Evolutionary conservation across 352 stramenopile genomes (phyloP).

Genomic region (Globisporangium takayamanum): DNA sequence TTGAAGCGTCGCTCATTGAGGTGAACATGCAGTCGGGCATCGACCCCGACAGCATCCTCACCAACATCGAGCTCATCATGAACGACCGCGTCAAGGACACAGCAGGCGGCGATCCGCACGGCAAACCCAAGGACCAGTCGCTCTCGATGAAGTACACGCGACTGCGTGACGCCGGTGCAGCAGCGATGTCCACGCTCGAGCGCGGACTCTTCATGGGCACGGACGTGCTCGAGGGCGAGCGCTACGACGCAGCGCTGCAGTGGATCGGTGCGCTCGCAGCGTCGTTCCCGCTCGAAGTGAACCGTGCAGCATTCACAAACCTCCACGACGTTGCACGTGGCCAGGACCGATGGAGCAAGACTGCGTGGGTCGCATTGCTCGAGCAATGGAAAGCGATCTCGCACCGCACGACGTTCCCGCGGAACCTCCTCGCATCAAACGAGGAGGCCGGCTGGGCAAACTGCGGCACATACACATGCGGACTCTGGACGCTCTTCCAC

Average conservation of each 20-base stretch:
- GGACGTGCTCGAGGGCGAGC: conserved; percentile 50
- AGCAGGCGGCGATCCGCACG: conserved; percentile 13
- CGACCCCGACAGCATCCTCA: conserved; percentile 33
- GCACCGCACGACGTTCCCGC: conserved; percentile 44
- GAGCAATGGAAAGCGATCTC: conserved; percentile 48
- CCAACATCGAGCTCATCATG: conserved; percentile 39
- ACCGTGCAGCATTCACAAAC: conserved; percentile 40
- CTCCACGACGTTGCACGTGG: conserved; percentile 32
- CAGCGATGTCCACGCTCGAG: conserved; percentile 62
- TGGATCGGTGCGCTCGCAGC: conserved; percentile 57
- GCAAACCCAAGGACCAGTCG: conserved; percentile 34
- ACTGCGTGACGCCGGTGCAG: conserved; percentile 58
- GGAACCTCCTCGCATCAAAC: conserved; percentile 48
- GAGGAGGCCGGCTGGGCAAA: conserved; percentile 41
- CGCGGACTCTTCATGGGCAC: conserved; percentile 67
- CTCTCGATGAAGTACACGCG: conserved; percentile 61
- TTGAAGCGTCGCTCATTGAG: conserved; percentile 48
- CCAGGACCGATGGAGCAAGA: conserved; percentile 40
- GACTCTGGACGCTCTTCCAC: conserved; percentile 81
- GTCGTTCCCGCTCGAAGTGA: conserved; percentile 62
- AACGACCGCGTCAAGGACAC: conserved; percentile 26
- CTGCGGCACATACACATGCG: conserved; percentile 78
- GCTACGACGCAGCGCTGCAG: conserved; percentile 51
- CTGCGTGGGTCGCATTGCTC: conserved; percentile 57
- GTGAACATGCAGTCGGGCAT: conserved; percentile 47